Conservation (phyloP, 2,329 filamentous ascomycete genomes). For the Apiospora hydei region DNA sequence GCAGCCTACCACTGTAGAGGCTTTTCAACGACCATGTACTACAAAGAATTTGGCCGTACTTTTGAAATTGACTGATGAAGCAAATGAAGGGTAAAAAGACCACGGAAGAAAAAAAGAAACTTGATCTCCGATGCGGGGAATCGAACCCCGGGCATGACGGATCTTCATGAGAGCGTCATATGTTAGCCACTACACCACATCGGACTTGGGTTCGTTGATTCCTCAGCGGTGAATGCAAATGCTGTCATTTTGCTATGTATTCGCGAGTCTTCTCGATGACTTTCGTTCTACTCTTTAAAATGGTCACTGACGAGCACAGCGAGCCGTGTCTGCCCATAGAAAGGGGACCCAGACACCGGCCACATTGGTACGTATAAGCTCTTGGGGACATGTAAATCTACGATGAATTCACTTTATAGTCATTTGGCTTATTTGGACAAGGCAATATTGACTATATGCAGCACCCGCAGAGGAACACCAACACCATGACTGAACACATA, state of each 20-base stretch:
- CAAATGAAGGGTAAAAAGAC: no score
- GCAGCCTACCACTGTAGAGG: background rate
- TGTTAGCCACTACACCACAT: constrained; percentile 7
- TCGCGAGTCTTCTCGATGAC: background rate
- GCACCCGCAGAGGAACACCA: background rate
- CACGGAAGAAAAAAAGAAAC: no score
- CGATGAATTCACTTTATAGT: background rate
- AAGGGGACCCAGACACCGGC: background rate
- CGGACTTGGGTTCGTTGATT: background rate
- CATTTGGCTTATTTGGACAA: background rate
- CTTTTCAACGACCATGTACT: background rate
- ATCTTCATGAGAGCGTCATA: background rate
- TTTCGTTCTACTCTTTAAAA: background rate
- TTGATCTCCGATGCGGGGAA: constrained; percentile 38
- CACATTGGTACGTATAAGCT: background rate
- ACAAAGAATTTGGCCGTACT: background rate
- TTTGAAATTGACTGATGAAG: background rate
- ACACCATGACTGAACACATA: background rate
- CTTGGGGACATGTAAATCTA: background rate
- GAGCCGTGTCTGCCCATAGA: background rate
- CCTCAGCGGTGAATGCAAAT: background rate
- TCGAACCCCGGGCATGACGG: constrained; percentile 38
- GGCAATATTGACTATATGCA: background rate
- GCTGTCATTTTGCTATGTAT: background rate
- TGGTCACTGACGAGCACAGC: background rate